phyloP scores from a whole-genome alignment of 495 filamentous ascomycete genomes.

The Saxophila tyrrhenica region DNA sequence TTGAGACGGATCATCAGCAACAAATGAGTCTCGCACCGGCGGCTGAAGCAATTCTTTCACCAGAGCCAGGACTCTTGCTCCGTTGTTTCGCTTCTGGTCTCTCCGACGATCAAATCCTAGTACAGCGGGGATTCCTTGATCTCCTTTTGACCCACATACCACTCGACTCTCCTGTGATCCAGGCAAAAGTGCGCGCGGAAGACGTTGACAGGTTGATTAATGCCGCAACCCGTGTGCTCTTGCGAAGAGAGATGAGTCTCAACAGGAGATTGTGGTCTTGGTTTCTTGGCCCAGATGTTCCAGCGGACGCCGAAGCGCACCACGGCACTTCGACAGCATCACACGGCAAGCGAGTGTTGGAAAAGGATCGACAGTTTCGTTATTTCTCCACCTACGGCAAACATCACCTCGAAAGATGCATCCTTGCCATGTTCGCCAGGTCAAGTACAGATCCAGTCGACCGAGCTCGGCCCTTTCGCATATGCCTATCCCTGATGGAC shows the following conservation, averaged over 20 bases:
- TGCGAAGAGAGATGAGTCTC: slow-evolving; percentile 86
- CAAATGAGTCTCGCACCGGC: slow-evolving; percentile 25
- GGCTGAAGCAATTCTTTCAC: slow-evolving; percentile 65
- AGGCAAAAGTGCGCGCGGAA: slow-evolving; percentile 51
- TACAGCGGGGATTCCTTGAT: slow-evolving; percentile 89
- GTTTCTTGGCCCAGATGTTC: slow-evolving; percentile 75
- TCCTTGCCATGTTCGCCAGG: slow-evolving; percentile 63
- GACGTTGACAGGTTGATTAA: slow-evolving; percentile 73
- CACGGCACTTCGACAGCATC: slow-evolving; percentile 36
- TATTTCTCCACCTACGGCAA: slow-evolving; percentile 79
- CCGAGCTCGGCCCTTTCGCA: slow-evolving; percentile 75
- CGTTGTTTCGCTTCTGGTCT: slow-evolving; percentile 84
- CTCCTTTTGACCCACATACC: slow-evolving; percentile 84
- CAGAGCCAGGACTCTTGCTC: slow-evolving; percentile 82
- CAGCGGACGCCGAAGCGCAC: slow-evolving; percentile 35
- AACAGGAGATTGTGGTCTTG: slow-evolving; percentile 94
- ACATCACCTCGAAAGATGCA: slow-evolving; percentile 56
- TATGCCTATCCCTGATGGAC: slow-evolving; percentile 93
- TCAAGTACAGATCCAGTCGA: slow-evolving; percentile 48
- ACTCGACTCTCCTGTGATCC: slow-evolving; percentile 73
- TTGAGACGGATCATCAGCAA: background rate
- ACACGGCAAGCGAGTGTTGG: slow-evolving; percentile 14
- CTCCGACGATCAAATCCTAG: slow-evolving; percentile 77
- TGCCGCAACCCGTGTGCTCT: slow-evolving; percentile 74
- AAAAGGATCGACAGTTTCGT: slow-evolving; percentile 19